Evolutionary conservation across 306 rosid species (phyloP).

Genomic region (Pyrus pyrifolia): DNA sequence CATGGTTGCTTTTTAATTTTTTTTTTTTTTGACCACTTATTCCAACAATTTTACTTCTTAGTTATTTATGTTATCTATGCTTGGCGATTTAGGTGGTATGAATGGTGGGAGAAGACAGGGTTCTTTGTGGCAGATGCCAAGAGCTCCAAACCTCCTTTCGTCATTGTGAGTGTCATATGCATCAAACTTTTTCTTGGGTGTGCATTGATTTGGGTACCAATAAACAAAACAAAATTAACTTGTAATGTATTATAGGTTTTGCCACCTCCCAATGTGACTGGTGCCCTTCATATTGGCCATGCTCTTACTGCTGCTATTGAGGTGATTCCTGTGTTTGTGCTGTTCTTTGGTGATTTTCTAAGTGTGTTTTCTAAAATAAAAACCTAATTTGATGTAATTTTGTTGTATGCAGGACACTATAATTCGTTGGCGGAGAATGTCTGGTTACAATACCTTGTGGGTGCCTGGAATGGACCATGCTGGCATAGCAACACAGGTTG

Average conservation of each 20-base stretch:
- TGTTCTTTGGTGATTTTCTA: background rate
- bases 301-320: slow-evolving; percentile 92
- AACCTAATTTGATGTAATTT: background rate
- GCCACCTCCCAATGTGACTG: slow-evolving; percentile 97
- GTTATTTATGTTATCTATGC: slow-evolving; percentile 1
- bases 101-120: slow-evolving; percentile 86
- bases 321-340: slow-evolving; percentile 33
- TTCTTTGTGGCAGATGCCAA: slow-evolving; percentile 72
- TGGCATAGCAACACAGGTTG: slow-evolving; percentile 97
- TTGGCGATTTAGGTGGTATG: slow-evolving; percentile 74
- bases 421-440: slow-evolving; percentile 94
- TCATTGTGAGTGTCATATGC: slow-evolving; percentile 55
- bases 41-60: background rate
- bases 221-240: background rate
- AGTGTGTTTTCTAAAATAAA: background rate
- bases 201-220: background rate
- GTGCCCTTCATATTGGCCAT: slow-evolving; percentile 95
- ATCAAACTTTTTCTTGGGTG: background rate
- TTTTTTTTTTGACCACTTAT: background rate
- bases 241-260: slow-evolving; percentile 52
- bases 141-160: slow-evolving; percentile 80
- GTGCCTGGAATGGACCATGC: slow-evolving; percentile 99
- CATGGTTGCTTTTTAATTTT: background rate
- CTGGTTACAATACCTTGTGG: slow-evolving; percentile 89
- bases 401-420: slow-evolving; percentile 70